Evolutionary conservation across 176 grass and related monocot genomes (phyloP), one percentile per base, ranked within the genome.

Genomic region (Ampelocalamus luodianensis): DNA sequence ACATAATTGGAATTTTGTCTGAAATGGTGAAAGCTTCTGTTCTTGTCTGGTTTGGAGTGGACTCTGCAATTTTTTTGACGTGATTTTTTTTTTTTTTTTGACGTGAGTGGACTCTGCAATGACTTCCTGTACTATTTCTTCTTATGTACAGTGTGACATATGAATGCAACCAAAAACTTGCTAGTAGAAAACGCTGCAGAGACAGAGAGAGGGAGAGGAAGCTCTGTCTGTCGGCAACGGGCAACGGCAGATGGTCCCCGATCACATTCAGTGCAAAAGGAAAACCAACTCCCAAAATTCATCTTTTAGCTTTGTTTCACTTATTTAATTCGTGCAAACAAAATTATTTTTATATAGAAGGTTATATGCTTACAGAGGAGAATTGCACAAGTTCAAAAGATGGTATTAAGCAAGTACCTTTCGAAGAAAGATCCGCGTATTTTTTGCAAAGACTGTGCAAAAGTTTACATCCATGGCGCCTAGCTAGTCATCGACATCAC

Each of bases 201-300:
- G 58, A 64, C 50, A 37, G 60, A 10, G 38, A 70, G 62, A 26
- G 34, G 15, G 20, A 63, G 22, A 23, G n/a, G 24, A 29, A 76
- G 53, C 32, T 73, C 73, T 11, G 56, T 82, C 55, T 45, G 49
- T 90, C 88, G 10, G 63, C 65, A 82, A 82, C 22, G 60, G 37
- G 63, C 65, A 82, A 82, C 22, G 60, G 37, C 72, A 65, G 65
- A 86, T 86, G 88, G 88, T 77, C 79, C 78, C 23, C 45, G 15
- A 71, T 48, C 72, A 78, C 88, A 86, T 78, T 90, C 27, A 82
- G 44, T 72, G 83, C 64, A 55, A 68, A 85, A 53, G 18, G 14
- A n/a, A 75, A 71, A 34, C 8, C 16, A 58, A 14, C 51, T 71
- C 79, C 14, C 64, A 51, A 18, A 11, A 5, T 3, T 23, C 65